Base-by-base conservation (phyloP, 495 filamentous ascomycete species). In the Lasiosphaeria ovina region DNA sequence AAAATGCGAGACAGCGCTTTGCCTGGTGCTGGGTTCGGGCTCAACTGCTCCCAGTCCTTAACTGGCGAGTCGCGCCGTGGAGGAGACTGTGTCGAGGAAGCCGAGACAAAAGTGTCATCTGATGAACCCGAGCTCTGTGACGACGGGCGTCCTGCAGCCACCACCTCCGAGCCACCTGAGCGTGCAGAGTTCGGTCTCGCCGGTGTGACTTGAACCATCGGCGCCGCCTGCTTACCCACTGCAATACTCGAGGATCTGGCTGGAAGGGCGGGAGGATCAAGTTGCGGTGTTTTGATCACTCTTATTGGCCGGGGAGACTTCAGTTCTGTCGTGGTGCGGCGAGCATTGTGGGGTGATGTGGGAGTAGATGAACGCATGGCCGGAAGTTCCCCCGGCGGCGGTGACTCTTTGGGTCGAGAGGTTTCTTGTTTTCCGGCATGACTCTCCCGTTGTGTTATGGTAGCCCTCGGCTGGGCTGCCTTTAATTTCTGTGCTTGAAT, bases 41-140 rank as follows among this genome's bases (percentile, higher is more conserved):
- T 31, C 42, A 33, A 17, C 31, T 56, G 9, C 16, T 57, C 57
- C 24, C 31, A 35, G 10, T 57, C 59, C 50, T 47, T 57, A 53
- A 33, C 55, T 35, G 72, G 73, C 3, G 74, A 74, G 12, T 45
- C 35, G 35, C 66, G 32, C 16, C 68, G 62, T 6, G 70, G 69
- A 1, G 74, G 69, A 1, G 74, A 71, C 31, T 69, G 74, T 4
- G 57, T 69, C 8, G 76, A 78, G 2, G 77, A 78, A n/a, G 78
- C 78, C 3, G 78, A 80, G 17, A 80, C 77, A 55, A 80, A 80
- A 0, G 71, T 75, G 24, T 77, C 76, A 61, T 77, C 65, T 32
- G 77, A 78, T 6, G 76, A 79, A 24, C 54, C 63, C 6, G 77
- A 79, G 40, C 40, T 61, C 33, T 61, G 50, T 9, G 68, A 66